Evolutionary conservation across 192 early-diverging fungal species (phyloP), one percentile per base, ranked within the genome.

Genomic region (Backusella tarrabulga): DNA sequence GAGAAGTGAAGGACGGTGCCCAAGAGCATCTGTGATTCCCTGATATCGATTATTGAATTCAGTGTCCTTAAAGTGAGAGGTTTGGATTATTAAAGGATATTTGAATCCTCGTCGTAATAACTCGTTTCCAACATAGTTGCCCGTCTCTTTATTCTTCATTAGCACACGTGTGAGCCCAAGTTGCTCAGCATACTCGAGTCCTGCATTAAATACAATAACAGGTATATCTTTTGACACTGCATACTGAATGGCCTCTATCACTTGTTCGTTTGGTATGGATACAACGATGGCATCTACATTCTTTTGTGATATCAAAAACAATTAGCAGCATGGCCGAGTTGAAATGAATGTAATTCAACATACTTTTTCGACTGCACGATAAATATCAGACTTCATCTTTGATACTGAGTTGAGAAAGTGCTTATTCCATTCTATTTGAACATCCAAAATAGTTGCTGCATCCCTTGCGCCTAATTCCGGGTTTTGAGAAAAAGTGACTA

Each of bases 401-500:
- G 73, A 8, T 12, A 34, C 40, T 1, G 32, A 23, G 21, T 34
- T 60, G 1, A 34, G 35, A 26, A 46, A 32, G 23, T 71, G 50
- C 1, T 63, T 71, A 44, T 73, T 78, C 77, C 77, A 78, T 17
- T 46, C 42, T 11, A 79, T 4, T 38, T 79, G 34, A 8, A 74
- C 32, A 29, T 69, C 72, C 26, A 79, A 34, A 46, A 79, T 36
- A 29, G 71, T 26, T 3, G 77, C 77, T 36, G 77, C 63, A 35
- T 79, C 77, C 11, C 40, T 66, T 19, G 77, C 71, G 6, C 77
- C 77, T 74, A 74, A 63, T 50, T 79, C 77, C 8, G 63, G 72
- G 19, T 74, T 63, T 26, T 73, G 72, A 69, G 44, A 73, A 54
- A 50, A 79, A 11, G 50, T 68, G 32, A 50, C 66, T 17, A 68